Conservation (phyloP, 2,329 filamentous ascomycete genomes). For the Colletotrichum cuscutae region DNA sequence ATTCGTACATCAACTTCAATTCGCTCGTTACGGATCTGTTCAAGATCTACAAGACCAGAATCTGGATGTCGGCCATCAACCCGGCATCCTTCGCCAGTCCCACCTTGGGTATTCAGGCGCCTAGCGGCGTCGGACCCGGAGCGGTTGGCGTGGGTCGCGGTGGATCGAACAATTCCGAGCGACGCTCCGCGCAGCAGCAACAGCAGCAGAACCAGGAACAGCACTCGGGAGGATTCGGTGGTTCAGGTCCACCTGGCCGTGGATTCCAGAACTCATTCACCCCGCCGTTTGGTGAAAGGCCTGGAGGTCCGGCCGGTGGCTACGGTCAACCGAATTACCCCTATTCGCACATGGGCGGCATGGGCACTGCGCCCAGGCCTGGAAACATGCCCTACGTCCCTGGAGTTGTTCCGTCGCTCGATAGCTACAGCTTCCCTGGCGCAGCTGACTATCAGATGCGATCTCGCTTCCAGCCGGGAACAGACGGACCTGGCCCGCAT, state of each 20-base stretch:
- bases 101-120: conserved; percentile 75
- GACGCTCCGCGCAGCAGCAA: conserved; percentile 57
- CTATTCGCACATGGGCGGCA: conserved; percentile 39
- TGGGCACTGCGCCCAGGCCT: conserved; percentile 46
- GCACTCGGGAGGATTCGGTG: conserved; percentile 48
- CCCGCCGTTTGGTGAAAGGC: conserved; percentile 54
- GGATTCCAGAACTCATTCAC: conserved; percentile 55
- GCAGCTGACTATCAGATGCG: conserved; percentile 59
- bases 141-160: conserved; percentile 68
- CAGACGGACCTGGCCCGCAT: conserved; percentile 44
- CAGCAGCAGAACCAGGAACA: conserved; percentile 45
- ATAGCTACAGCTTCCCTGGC: conserved; percentile 56
- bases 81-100: conserved; percentile 92
- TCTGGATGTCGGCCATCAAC: conserved; percentile 99
- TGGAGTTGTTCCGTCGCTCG: conserved; percentile 51
- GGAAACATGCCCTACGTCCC: conserved; percentile 50
- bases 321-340: conserved; percentile 50
- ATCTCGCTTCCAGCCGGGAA: conserved; percentile 56
- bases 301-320: conserved; percentile 49
- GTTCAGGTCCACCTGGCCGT: conserved; percentile 49
- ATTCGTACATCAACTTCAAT: conserved; percentile 99
- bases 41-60: conserved; percentile 99
- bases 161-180: conserved; percentile 50
- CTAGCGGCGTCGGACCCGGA: conserved; percentile 73
- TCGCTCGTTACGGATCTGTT: conserved; percentile 96